Percentiles rank a stretch among this genome's conserved stretches.
Evolutionary conservation across 2,329 filamentous ascomycete species (phyloP).

Genomic region (Phaeomoniella chlamydospora): DNA sequence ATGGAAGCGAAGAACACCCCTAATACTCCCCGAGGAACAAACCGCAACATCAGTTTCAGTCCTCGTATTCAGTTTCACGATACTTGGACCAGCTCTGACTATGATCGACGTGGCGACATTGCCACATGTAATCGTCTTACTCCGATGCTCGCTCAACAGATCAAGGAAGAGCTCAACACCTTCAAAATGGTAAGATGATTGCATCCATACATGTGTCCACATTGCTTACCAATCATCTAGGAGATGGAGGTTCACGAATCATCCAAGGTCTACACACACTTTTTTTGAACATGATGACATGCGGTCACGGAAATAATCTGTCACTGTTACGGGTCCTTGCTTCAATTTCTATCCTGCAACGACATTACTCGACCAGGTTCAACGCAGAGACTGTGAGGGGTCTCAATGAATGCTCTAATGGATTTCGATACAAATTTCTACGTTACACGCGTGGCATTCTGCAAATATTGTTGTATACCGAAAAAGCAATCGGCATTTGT

Average conservation of each 20-base stretch:
- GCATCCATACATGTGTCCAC: conserved; percentile 21
- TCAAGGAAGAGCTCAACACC: conserved; percentile 97
- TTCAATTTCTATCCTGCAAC: not conserved
- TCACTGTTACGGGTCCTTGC: not conserved
- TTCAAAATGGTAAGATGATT: conserved; percentile 80
- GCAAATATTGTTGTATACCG: not conserved
- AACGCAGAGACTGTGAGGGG: not conserved
- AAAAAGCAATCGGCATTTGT: conserved; percentile 13
- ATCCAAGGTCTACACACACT: conserved; percentile 99
- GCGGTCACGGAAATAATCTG: not conserved
- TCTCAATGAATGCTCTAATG: conserved; percentile 1
- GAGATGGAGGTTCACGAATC: conserved; percentile 99
- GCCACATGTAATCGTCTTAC: conserved; percentile 96
- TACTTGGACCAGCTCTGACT: conserved; percentile 90
- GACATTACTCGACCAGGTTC: not conserved
- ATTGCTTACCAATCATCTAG: conserved; percentile 30
- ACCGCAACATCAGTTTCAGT: conserved; percentile 60
- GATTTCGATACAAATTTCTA: not conserved
- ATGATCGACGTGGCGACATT: conserved; percentile 89
- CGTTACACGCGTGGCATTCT: not conserved
- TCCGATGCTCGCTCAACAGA: conserved; percentile 93
- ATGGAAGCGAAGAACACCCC: conserved; percentile 60
- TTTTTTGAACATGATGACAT: conserved; percentile 57
- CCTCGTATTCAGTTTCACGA: conserved; percentile 90
- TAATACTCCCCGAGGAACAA: conserved; percentile 55